Base-by-base conservation (phyloP, 148 eudicot genomes). In the Vaccinium myrtillus region DNA sequence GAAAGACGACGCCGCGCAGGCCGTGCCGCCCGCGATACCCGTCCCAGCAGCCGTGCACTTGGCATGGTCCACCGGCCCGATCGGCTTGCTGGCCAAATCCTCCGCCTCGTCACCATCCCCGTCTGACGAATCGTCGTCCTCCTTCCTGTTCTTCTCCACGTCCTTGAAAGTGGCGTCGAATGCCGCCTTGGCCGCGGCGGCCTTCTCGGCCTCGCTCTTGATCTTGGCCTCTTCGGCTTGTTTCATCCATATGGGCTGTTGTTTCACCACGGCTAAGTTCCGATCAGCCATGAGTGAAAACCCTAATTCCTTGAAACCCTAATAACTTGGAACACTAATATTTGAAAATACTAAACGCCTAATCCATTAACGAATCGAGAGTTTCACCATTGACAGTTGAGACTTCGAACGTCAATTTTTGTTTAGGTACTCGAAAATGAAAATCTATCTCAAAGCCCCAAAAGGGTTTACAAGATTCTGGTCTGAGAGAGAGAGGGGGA, bases 181-280 rank as follows among this genome's bases (percentile, higher is more conserved):
- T 0, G 99, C 99, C 2, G 98, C 99, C 88, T 97, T 97, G 0
- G 99, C 99, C 15, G 98, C 98, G 0, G 98, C 98, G 0, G 85
- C 85, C 85, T 94, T 96, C 91, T 96, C 99, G 0, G 99, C 99
- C 85, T 96, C 97, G 79, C 90, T 94, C 89, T 96, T 96, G 27
- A 96, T 87, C 90, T 94, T 96, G 0, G 99, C 99, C 87, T 96
- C 99, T 87, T 96, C 99, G 11, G 98, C 98, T 83, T 93, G 97
- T 81, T 91, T 96, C 97, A 91, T 88, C 99, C 99, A 96, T 78
- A 96, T 87, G 59, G 99, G 97, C 18, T 69, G 74, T 16, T 36
- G 77, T 86, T 94, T 90, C 83, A 85, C 92, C 39, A 87, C 90
- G 50, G 88, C 87, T 30, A 86, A 88, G 84, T 85, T 89, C 58